Evolutionary conservation across 208 protist genomes (phyloP).

Genomic region (Leishmania mexicana): DNA sequence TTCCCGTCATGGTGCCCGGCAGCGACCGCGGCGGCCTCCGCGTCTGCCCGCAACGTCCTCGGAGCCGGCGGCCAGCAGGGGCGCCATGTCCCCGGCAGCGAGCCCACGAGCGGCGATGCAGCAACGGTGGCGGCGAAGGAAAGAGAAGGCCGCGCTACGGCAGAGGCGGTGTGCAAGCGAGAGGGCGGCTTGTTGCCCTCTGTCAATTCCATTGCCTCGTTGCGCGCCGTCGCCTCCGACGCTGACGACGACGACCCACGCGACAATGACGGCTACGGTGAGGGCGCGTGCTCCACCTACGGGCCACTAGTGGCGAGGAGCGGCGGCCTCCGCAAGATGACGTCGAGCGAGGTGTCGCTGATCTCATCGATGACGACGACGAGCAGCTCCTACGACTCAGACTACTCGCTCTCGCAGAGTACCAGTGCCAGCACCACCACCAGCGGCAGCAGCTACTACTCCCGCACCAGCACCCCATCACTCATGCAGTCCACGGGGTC

Average conservation of each 20-base stretch:
- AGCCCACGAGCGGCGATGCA: not conserved
- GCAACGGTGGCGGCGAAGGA: not conserved
- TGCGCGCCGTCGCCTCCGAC: not conserved
- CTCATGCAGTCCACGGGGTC: not conserved
- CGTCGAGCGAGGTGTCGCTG: not conserved
- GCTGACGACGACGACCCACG: not conserved
- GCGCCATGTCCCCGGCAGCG: not conserved
- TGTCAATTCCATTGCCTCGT: not conserved
- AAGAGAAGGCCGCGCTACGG: not conserved
- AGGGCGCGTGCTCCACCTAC: not conserved
- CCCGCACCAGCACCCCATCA: not conserved
- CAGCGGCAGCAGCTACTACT: conserved; percentile 1
- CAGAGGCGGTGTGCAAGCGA: not conserved
- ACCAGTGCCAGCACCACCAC: conserved; percentile 7
- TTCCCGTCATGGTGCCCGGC: not conserved
- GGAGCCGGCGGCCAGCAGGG: not conserved
- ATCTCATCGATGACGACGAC: not conserved
- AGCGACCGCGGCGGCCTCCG: not conserved
- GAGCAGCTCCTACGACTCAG: not conserved
- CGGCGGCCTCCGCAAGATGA: not conserved
- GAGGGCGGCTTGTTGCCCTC: not conserved
- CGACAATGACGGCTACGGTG: not conserved
- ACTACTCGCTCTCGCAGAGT: not conserved
- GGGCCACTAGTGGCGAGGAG: not conserved
- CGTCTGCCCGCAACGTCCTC: not conserved